Conservation (phyloP, 768 basidiomycete genomes). For the Xanthoconium purpureum region DNA sequence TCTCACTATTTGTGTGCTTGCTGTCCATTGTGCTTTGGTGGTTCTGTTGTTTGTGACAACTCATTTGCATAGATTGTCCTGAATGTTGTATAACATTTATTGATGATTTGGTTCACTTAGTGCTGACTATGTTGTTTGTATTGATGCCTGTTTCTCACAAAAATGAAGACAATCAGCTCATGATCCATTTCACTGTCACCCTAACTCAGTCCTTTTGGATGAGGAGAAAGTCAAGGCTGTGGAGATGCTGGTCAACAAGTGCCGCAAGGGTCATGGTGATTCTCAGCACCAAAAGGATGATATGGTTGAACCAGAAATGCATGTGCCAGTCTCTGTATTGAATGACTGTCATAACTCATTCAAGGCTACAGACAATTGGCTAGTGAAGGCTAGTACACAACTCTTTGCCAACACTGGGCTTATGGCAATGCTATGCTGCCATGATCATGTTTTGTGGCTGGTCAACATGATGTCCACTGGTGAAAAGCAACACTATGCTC, state of each 20-base stretch:
- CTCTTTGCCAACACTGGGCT: not conserved
- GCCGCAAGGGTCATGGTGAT: not conserved
- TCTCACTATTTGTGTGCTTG: not conserved
- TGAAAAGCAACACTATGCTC: not conserved
- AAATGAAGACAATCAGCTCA: not conserved
- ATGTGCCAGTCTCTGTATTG: not conserved
- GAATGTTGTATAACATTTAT: not conserved
- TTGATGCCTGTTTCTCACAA: not conserved
- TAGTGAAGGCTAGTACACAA: not conserved
- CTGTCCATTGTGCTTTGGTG: not conserved
- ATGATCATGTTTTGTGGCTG: not conserved
- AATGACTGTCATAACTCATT: not conserved
- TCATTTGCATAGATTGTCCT: not conserved
- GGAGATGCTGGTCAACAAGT: not conserved
- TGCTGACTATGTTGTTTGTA: not conserved
- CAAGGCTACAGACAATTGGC: not conserved
- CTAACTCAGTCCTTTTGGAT: not conserved
- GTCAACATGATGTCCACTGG: not conserved
- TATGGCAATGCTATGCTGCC: not conserved
- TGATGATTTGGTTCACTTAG: not conserved
- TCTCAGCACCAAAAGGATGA: too few relatives aligned
- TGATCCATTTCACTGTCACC: not conserved
- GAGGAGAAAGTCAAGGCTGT: not conserved
- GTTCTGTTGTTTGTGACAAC: not conserved
- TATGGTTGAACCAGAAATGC: not conserved